A percentile compares a stretch with the other conserved stretches of the same genome.
Evolutionary conservation across 75 land plant genomes (phyloP).

Genomic region (Pinus tabuliformis): DNA sequence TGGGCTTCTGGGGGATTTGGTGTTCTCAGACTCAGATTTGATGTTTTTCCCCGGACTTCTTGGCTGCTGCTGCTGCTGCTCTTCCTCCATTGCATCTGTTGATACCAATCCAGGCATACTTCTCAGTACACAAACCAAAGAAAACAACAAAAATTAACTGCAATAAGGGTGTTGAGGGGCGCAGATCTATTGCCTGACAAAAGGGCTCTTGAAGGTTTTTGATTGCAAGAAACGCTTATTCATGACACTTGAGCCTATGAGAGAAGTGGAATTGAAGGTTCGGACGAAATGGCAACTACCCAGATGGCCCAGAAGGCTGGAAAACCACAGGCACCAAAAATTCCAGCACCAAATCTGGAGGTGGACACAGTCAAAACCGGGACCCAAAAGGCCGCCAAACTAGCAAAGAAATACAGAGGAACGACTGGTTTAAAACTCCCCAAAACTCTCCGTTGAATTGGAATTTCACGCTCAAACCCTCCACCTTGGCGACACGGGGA

Average conservation of each 20-base stretch:
- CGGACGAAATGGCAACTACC: conserved; percentile 10
- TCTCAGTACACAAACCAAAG: too few relatives aligned
- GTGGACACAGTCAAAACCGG: neutral
- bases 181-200: neutral
- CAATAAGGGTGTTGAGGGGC: neutral
- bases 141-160: too few relatives aligned
- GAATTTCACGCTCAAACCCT: neutral
- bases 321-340: neutral
- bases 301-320: conserved; percentile 6
- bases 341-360: neutral
- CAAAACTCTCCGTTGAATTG: too few relatives aligned
- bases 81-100: conserved; percentile 9
- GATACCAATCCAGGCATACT: conserved; percentile 10
- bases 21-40: conserved; percentile 4
- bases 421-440: neutral
- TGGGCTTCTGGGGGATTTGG: conserved; percentile 5
- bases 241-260: neutral
- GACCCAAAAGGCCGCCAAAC: neutral
- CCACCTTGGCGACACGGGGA: neutral
- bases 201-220: neutral
- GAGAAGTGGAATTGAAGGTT: conserved; percentile 5
- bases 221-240: neutral
- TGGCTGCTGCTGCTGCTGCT: neutral
- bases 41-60: neutral
- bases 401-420: neutral